A percentile compares a stretch with the other conserved stretches of the same genome.
phyloP scores from a whole-genome alignment of 805 yeast genomes.

The Metahyphopichia silvanorum region DNA sequence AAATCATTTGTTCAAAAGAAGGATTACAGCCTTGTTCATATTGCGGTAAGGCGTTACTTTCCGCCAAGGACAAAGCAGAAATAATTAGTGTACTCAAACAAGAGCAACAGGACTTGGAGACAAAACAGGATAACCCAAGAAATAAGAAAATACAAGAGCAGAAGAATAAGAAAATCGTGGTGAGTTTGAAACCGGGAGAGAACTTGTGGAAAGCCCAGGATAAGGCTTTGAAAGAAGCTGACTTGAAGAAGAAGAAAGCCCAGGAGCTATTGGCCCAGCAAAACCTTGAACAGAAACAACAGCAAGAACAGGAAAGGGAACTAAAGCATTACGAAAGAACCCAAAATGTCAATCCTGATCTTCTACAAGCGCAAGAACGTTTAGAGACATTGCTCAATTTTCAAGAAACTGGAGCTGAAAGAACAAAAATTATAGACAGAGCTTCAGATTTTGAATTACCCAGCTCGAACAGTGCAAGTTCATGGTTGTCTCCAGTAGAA shows the following conservation, averaged over 20 bases:
- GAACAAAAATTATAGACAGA: conserved; percentile 90
- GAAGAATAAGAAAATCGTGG: conserved; percentile 48
- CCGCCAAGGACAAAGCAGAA: conserved; percentile 56
- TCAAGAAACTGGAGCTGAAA: conserved; percentile 82
- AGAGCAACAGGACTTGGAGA: conserved; percentile 45
- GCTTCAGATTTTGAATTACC: conserved; percentile 84
- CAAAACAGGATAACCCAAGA: conserved; percentile 12
- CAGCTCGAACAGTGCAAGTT: conserved; percentile 42
- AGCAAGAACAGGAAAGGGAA: conserved; percentile 40
- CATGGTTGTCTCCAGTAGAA: conserved; percentile 87
- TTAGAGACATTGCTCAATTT: conserved; percentile 71
- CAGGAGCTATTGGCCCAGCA: conserved; percentile 18
- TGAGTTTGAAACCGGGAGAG: conserved; percentile 55
- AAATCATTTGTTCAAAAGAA: conserved; percentile 85
- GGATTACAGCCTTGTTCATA: conserved; percentile 88
- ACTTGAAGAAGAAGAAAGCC: conserved; percentile 33
- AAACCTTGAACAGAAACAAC: conserved; percentile 24
- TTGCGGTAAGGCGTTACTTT: conserved; percentile 69
- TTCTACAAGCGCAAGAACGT: conserved; percentile 67
- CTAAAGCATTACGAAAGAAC: conserved; percentile 40
- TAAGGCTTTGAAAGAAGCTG: conserved; percentile 56
- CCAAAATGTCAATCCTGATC: conserved; percentile 50
- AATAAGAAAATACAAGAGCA: conserved; percentile 12
- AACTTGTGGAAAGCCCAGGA: conserved; percentile 71
- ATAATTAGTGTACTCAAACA: conserved; percentile 50